phyloP scores from a whole-genome alignment of 176 grass and related monocot species.

The Elaeis guineensis region DNA sequence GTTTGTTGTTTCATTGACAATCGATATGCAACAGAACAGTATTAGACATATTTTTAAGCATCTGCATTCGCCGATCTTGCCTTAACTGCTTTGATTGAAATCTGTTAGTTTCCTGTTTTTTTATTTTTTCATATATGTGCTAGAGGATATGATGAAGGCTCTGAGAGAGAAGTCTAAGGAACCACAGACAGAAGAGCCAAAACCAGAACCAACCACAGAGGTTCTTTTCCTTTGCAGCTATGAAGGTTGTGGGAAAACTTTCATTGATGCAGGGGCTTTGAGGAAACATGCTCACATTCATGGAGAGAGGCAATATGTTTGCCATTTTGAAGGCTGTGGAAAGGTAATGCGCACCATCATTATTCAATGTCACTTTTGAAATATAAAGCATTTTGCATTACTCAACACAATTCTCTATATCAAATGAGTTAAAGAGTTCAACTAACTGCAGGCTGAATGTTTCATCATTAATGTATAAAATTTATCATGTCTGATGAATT shows the following conservation, averaged over 20 bases:
- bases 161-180: slow-evolving; percentile 53
- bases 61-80: neutral
- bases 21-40: too few species aligned
- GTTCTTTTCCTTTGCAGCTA: slow-evolving; percentile 90
- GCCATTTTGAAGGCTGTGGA: slow-evolving; percentile 74
- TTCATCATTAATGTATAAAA: too few species aligned
- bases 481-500: too few species aligned
- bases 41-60: too few species aligned
- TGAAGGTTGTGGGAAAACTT: slow-evolving; percentile 77
- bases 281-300: slow-evolving; percentile 82
- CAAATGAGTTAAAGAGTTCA: too few species aligned
- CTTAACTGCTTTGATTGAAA: slow-evolving; percentile 5
- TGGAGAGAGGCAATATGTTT: slow-evolving; percentile 76
- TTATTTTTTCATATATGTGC: neutral
- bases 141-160: slow-evolving; percentile 75
- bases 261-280: slow-evolving; percentile 58
- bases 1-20: too few species aligned
- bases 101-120: neutral
- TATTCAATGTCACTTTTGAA: too few species aligned
- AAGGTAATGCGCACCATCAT: slow-evolving; percentile 35
- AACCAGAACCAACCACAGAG: slow-evolving; percentile 59
- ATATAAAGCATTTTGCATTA: too few species aligned
- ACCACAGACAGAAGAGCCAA: slow-evolving; percentile 34
- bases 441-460: too few species aligned
- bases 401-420: too few species aligned